Base-by-base conservation (phyloP, 148 eudicot species). In the Dysphania ambrosioides region DNA sequence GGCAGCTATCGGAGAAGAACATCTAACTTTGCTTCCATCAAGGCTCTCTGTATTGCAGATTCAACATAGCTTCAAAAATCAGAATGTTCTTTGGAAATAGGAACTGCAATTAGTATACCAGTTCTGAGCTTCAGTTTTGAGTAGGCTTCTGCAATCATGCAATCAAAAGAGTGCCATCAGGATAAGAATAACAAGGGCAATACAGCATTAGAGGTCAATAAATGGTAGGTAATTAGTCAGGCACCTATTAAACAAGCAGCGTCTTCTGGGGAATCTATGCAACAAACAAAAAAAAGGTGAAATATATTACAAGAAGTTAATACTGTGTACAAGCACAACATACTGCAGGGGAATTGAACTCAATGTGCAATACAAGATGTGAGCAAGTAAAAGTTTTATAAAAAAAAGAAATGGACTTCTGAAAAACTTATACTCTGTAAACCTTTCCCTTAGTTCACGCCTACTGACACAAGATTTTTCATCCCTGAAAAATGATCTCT, bases 41-140 rank as follows among this genome's bases (percentile, higher is more conserved):
- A 82, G 76, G 97, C 94, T 82, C 68, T 83, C 72, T 95, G 99
- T 72, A 89, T 90, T 70, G 99, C 99, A 73, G 90, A 83, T 78
- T 95, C 99, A 44, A 92, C 83, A 31, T 86, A 49, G 55, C 79
- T 86, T 76, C 97, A 97, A 32, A 94, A 90, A 78, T 93, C 88
- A 79, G 99, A 80, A 75, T 90, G 87, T 63, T 95, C 86, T 73
- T 86, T 88, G 23, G 99, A 97, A 72, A 95, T 89, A n/a, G 99
- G 99, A 72, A 90, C 92, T 30, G 96, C 96, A 83, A 92, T 84
- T 72, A 95, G 79, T 57, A 90, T 83, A 75, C 99, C 99, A 29
- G 86, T 81, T 82, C 87, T 80, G 57, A 92, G 96, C 78, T 80
- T 73, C 57, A 95, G 94, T 62, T 82, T 89, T 72, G 74, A 67